Evolutionary conservation across 345 rosid genomes (phyloP), one percentile per base, ranked within the genome.

Genomic region (Citrus inodora): DNA sequence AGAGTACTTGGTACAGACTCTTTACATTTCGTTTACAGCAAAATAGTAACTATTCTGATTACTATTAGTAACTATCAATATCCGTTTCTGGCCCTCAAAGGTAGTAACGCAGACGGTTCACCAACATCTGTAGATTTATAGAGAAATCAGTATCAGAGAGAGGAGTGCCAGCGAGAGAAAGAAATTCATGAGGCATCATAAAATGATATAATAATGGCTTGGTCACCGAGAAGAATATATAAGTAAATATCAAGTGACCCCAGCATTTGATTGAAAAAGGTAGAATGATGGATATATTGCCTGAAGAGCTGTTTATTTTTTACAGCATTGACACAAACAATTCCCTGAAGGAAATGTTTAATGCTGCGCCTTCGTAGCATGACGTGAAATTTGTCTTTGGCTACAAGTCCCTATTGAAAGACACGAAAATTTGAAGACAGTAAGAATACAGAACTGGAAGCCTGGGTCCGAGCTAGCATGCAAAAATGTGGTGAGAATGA

Each of bases 21-120:
- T 46, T 67, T 70, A 74, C 79, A 70, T 46, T 59, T 61, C 17
- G 73, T 79, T 80, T 81, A 83, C 82, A 85, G 48, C 63, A 9
- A 13, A 46, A 22, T 28, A 10, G 22, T 33, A 14, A 22, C 32
- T 33, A 74, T 67, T 71, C 30, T 53, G 16, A 58, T 64, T 3
- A 42, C 21, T 6, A 40, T 79, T 82, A 92, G 73, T 92, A 93
- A 79, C 98, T 95, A 72, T 95, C 94, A 3, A 92, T 78, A 67
- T 95, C 95, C 0, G 92, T 93, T 80, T 92, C 98, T 5, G 98
- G 97, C 92, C 97, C 89, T 78, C 98, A 86, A 46, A 95, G 92
- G 82, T 88, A 92, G 90, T 91, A 95, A 32, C 97, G 95, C 82
- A 95, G 86, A 65, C 92, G 86, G 84, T 95, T 95, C 78, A 87